These are phyloP conservation scores for Aspergillus wentii DNA, from an alignment of 495 filamentous ascomycete genomes.

Conservation along the genomic window DNA sequence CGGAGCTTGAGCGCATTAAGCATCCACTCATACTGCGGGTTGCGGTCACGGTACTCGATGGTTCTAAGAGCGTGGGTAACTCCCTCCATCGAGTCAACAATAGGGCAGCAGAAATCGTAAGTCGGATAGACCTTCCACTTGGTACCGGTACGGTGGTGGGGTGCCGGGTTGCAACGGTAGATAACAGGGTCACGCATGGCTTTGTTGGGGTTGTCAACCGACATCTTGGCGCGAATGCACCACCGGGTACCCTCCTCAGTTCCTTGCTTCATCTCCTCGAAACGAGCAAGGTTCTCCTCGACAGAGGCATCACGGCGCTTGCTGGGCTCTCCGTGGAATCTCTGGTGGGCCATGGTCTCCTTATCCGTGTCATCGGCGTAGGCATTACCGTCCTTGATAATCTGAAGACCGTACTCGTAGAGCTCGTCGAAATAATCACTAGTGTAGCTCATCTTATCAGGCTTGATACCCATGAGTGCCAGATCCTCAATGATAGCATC, in stretches of 20 bases:
- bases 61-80: slow-evolving; percentile 94
- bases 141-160: slow-evolving; percentile 83
- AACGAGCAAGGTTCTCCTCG: slow-evolving; percentile 73
- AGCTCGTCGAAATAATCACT: slow-evolving; percentile 90
- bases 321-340: slow-evolving; percentile 71
- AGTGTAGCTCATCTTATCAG: slow-evolving; percentile 73
- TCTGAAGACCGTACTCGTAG: slow-evolving; percentile 67
- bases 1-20: slow-evolving; percentile 79
- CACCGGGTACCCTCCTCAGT: slow-evolving; percentile 69
- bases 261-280: slow-evolving; percentile 86
- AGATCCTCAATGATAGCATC: slow-evolving; percentile 85
- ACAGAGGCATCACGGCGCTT: slow-evolving; percentile 68
- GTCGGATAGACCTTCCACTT: slow-evolving; percentile 96
- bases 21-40: slow-evolving; percentile 97
- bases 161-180: slow-evolving; percentile 75
- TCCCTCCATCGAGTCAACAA: slow-evolving; percentile 85
- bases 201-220: slow-evolving; percentile 76
- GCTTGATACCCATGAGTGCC: slow-evolving; percentile 77
- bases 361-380: slow-evolving; percentile 89
- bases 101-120: slow-evolving; percentile 90
- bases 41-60: slow-evolving; percentile 95
- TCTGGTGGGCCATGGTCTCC: slow-evolving; percentile 76
- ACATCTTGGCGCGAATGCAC: slow-evolving; percentile 89
- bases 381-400: slow-evolving; percentile 80
- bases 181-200: slow-evolving; percentile 90